Base-by-base conservation (phyloP, 139 green algal genomes). In the Auxenochlorella pyrenoidosa region DNA sequence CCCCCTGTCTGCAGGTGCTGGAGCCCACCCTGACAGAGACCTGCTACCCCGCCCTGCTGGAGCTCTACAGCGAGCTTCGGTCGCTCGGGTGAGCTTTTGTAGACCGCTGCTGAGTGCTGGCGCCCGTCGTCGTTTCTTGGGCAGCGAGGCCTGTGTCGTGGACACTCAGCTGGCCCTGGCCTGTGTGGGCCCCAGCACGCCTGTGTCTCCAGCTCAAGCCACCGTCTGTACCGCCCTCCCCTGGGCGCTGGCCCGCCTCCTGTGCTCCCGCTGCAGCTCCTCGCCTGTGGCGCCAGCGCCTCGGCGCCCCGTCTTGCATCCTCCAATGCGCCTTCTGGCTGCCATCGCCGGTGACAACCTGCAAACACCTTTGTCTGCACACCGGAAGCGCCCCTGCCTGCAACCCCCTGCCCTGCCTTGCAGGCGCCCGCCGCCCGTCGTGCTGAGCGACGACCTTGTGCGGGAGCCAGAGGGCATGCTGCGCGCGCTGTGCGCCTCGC, bases 11-110 rank as follows among this genome's bases (percentile, higher is more conserved):
- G 65, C 65, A 68, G 24, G 59, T 79, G 59, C 40, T 87, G 54
- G 75, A 88, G 68, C 91, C 93, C 24, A 94, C 93, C 2, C 72
- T 79, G 38, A 58, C 40, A 1, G 95, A 97, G 92, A 92, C 89
- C 18, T 90, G 82, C 84, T 92, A 91, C 83, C 87, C 90, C 82
- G 90, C 91, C 0, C 77, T 97, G 79, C 79, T 94, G 38, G 91
- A 96, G 88, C 92, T 97, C 60, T 91, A 94, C 81, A 93, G 88
- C 75, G 93, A 96, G 87, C 91, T 97, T 72, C 87, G 94, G 0
- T 80, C 70, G 16, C 58, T 88, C 38, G 94, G 93, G 91, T 94
- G 78, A 86, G 93, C 0, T 0, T 28, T 19, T 18, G 32, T n/a
- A 1, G 1, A 36, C 34, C 66, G 72, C 2, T n/a, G n/a, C 12